Percentiles rank a stretch among this genome's conserved stretches.
Conservation (phyloP, 768 basidiomycete genomes). For the Neoboletus subvelutipes region DNA sequence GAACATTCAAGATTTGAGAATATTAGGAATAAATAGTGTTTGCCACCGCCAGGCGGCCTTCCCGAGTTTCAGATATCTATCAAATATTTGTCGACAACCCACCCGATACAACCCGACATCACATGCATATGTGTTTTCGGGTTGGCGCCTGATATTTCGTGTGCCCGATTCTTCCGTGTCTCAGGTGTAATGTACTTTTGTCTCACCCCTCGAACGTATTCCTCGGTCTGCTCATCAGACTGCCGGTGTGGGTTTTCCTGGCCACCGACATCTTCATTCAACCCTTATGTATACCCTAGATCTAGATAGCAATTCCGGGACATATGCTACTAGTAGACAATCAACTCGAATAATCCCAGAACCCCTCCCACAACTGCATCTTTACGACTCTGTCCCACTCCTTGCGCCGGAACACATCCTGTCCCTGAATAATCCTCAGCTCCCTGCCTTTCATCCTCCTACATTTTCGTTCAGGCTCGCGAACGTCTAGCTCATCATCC, state of each 20-base stretch:
- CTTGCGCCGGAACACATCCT: conserved; percentile 58
- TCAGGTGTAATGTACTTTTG: neutral
- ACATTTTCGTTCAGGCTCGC: conserved; percentile 60
- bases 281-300: too few relatives aligned
- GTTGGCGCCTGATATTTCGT: neutral
- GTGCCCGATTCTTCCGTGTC: neutral
- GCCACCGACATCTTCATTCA: neutral
- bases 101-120: neutral
- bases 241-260: neutral
- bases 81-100: neutral
- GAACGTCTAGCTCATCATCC: conserved; percentile 75
- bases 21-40: too few relatives aligned
- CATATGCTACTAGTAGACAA: neutral
- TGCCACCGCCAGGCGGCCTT: too few relatives aligned
- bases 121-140: neutral
- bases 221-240: neutral
- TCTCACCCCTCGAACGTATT: neutral
- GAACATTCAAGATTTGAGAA: too few relatives aligned
- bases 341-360: conserved; percentile 29
- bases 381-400: conserved; percentile 32
- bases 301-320: neutral
- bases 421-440: conserved; percentile 77
- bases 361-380: conserved; percentile 35
- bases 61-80: too few relatives aligned
- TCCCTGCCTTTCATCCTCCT: conserved; percentile 84